Evolutionary conservation across 2,329 filamentous ascomycete species (phyloP).

Genomic region (Helminthosporium solani): DNA sequence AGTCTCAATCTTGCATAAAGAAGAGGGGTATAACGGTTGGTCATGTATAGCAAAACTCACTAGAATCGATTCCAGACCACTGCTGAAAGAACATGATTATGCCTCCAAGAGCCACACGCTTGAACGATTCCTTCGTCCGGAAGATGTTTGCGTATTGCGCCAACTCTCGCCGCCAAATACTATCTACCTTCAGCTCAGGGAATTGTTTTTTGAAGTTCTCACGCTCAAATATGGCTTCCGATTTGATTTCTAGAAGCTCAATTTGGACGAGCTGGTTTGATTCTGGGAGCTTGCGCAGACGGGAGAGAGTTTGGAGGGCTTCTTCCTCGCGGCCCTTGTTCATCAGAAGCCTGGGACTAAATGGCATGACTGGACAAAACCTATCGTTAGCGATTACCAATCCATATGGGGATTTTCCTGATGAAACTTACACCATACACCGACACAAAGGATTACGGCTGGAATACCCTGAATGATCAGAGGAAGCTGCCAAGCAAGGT

Average conservation of each 20-base stretch:
- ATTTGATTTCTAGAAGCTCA: slow-evolving; percentile 52
- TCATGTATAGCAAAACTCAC: too few species aligned
- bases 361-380: too few species aligned
- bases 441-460: slow-evolving; percentile 24
- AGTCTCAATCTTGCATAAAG: too few species aligned
- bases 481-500: slow-evolving; percentile 29
- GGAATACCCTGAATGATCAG: slow-evolving; percentile 30
- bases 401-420: too few species aligned
- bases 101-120: slow-evolving; percentile 48
- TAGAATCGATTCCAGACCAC: slow-evolving; percentile 47
- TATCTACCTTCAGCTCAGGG: slow-evolving; percentile 47
- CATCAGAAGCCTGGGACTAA: slow-evolving; percentile 28
- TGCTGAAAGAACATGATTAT: slow-evolving; percentile 54
- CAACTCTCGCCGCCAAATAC: slow-evolving; percentile 48
- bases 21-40: too few species aligned
- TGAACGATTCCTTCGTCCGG: slow-evolving; percentile 53
- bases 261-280: slow-evolving; percentile 43
- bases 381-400: too few species aligned
- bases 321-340: slow-evolving; percentile 29
- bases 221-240: slow-evolving; percentile 48
- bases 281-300: slow-evolving; percentile 31
- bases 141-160: slow-evolving; percentile 54
- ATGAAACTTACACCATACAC: slow-evolving; percentile 32
- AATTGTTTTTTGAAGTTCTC: slow-evolving; percentile 48
- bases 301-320: slow-evolving; percentile 21